Evolutionary conservation across 176 grass and related monocot species (phyloP), one percentile per base, ranked within the genome.

Genomic region (Musa schizocarpa): DNA sequence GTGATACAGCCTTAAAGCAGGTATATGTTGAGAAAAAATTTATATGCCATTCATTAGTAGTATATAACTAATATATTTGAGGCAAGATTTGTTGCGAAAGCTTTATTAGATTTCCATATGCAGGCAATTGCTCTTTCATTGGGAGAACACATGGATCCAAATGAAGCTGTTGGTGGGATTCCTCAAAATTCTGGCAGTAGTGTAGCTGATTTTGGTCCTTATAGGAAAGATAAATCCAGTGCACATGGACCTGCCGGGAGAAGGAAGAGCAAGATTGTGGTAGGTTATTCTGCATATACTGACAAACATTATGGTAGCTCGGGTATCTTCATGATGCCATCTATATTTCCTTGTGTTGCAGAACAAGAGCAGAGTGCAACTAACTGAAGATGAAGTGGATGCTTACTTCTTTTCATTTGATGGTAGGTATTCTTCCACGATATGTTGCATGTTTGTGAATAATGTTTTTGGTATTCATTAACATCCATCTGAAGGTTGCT

Each of bases 351-450:
- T 58, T 79, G 52, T 59, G 9, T 29, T 20, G 50, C 51, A 66
- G 95, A 82, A 53, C n/a, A 98, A 90, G 72, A 93, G 86, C 64
- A 78, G 78, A 88, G 83, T 91, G 84, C 88, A 89, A 53, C 84
- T 98, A 71, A 86, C 78, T 76, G 95, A 98, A 81, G 95, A 98
- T 87, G 88, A 98, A 79, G 82, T 94, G 78, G 65, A 91, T 77
- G 61, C 77, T 58, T 91, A 89, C 79, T 98, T 97, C 90, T 97
- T 94, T 71, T 87, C 90, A 63, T 94, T 98, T 79, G 95, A 93
- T 54, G 95, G 90, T 98, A 84, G 49, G 52, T 81, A 24, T 50
- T 81, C 78, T 54, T 71, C 68, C 69, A 77, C 34, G 27, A 80
- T 21, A 52, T 49, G 10, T 9, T 50, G 68, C 48, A 11, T 21